These are phyloP conservation scores for Termitomyces sp. DNA, from an alignment of 768 basidiomycete species.

Conservation along the genomic window DNA sequence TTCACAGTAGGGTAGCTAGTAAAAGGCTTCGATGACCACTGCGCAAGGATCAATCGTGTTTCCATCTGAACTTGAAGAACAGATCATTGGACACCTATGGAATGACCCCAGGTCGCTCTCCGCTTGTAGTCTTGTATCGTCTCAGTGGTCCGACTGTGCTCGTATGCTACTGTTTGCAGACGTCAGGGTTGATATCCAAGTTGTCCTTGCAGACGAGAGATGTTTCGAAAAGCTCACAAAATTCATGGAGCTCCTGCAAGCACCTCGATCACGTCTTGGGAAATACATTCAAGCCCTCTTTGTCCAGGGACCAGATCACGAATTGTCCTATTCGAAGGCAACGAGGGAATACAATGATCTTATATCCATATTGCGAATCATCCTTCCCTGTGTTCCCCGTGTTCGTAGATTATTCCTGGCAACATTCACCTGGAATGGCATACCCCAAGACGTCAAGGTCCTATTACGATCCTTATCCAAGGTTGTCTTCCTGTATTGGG, in stretches of 20 bases:
- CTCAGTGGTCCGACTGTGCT: neutral
- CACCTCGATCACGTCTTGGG: neutral
- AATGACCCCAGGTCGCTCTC: neutral
- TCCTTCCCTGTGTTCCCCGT: neutral
- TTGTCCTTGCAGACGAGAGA: too few species aligned
- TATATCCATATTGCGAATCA: neutral
- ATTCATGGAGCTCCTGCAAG: neutral
- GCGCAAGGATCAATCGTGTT: neutral
- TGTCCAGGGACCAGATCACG: neutral
- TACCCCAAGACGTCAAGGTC: neutral
- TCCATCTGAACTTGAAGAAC: neutral
- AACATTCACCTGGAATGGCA: neutral
- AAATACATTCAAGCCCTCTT: neutral
- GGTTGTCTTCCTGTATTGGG: neutral
- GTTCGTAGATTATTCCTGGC: neutral
- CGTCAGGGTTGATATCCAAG: too few species aligned
- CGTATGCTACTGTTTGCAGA: neutral
- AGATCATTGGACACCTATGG: neutral
- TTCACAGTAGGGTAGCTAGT: too few species aligned
- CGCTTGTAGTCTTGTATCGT: neutral
- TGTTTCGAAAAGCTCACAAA: neutral
- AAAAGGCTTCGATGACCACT: too few species aligned
- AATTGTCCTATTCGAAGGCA: too few species aligned
- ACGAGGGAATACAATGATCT: neutral
- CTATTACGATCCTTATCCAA: neutral